Evolutionary conservation across 352 stramenopile genomes (phyloP), one percentile per base, ranked within the genome.

Genomic region (Globisporangium radiosum): DNA sequence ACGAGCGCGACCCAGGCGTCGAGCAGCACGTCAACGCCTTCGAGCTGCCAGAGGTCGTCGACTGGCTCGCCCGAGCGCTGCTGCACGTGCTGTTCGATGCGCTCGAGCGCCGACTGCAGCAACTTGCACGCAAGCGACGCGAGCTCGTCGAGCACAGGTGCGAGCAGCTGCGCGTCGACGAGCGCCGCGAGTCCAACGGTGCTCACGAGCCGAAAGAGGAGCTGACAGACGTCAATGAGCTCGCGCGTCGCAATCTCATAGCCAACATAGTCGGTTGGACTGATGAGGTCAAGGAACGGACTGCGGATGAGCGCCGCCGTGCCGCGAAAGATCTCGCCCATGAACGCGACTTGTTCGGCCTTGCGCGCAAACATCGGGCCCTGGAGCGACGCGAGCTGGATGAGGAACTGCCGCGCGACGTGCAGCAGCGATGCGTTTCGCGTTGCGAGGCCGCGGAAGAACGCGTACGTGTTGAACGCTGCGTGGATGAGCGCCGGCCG

Each of bases 401-500:
- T 80, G 0, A 93, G 60, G 52, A 91, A 91, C 69, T 93, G 83
- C 3, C 83, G 75, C 47, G 81, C 75, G 42, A 91, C 75, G 60
- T 93, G 83, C n/a, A 91, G 68, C 37, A 93, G 57, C 36, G 66
- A 78, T 17, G 87, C 81, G 50, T 90, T 91, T 40, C 85, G 79
- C 47, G 72, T 73, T 37, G 79, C 70, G 39, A 91, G 64, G 53
- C 76, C 84, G 10, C 83, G 77, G 56, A 91, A 88, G 54, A 89
- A 89, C 17, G 76, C 79, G 66, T 93, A 93, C 38, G 83, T 91
- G 61, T 93, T 90, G 66, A 90, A 93, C 8, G 81, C 81, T n/a
- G 79, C 83, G 66, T 93, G 81, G 64, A 93, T 91, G 52, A 93
- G 70, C 64, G 83, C 76, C 2, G 74, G 75, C 5, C 81, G 79